Conservation (phyloP, 306 rosid species). For the Begonia loranthoides region DNA sequence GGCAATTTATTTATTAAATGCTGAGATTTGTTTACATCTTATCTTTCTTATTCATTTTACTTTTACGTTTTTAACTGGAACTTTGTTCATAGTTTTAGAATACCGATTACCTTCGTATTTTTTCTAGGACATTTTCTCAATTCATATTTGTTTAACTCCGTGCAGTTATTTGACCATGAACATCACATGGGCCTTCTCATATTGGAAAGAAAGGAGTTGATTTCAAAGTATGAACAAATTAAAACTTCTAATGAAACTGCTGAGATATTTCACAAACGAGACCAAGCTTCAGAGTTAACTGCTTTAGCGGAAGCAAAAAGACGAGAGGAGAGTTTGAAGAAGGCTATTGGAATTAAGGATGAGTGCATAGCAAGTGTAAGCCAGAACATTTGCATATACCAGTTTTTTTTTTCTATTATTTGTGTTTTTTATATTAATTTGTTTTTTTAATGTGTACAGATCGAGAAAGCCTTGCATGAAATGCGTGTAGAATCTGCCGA, state of each 20-base stretch:
- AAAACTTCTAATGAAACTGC: constrained; percentile 50
- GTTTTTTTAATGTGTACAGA: constrained; percentile 27
- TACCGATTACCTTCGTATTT: not conserved
- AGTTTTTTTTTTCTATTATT: not conserved
- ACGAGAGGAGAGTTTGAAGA: constrained; percentile 71
- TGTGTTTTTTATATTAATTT: not conserved
- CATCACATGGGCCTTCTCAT: constrained; percentile 96
- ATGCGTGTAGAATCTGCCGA: constrained; percentile 91
- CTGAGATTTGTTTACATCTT: not conserved
- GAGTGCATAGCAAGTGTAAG: constrained; percentile 95
- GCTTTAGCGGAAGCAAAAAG: constrained; percentile 61
- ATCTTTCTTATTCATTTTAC: not conserved
- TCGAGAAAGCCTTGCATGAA: constrained; percentile 88
- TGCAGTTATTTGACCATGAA: constrained; percentile 74
- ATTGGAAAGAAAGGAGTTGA: constrained; percentile 65
- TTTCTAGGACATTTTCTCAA: not conserved
- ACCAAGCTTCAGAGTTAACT: constrained; percentile 40
- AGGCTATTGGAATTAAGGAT: constrained; percentile 65
- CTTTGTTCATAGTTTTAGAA: not conserved
- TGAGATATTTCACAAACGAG: constrained; percentile 48
- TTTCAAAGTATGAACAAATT: constrained; percentile 45
- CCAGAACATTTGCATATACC: not conserved
- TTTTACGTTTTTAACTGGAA: not conserved
- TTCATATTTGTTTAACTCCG: constrained; percentile 13
- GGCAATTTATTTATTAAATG: not conserved